Base-by-base conservation (phyloP, 2,329 filamentous ascomycete species). In the Fusarium floridanum region DNA sequence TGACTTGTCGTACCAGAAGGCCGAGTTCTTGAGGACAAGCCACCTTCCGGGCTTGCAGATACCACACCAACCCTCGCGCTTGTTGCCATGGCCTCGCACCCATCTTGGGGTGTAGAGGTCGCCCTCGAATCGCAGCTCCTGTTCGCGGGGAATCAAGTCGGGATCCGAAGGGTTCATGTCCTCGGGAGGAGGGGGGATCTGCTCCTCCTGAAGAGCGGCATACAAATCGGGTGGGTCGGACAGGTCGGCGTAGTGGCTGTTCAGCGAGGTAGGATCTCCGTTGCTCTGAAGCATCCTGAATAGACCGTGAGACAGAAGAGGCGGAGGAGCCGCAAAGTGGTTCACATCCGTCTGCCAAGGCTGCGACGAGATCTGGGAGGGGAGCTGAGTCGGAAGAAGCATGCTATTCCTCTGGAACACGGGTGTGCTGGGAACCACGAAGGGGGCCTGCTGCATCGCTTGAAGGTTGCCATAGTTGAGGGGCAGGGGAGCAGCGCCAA, bases 1-100 rank as follows among this genome's bases (percentile, higher is more conserved):
- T 67, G 92, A 94, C 86, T 97, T 96, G 85, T 97, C 94, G 82
- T 97, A 97, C 94, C 95, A 97, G 82, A 94, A 97, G 8, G 94
- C 94, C 65, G 93, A 95, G 84, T 97, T 97, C 86, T 97, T 97
- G 68, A 97, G 86, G 17, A 95, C 94, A 64, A 96, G 89, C 95
- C 95, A 97, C 60, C 94, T 88, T 4, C 94, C 94, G 3, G 94
- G 93, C 81, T 95, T 95, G 86, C 94, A 97, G 76, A 96, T 93
- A 24, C 94, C 94, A 78, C 94, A 97, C 94, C 94, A 97, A 5
- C 94, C 94, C 82, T 96, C 94, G 48, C 94, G 92, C 86, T 95
- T 95, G 84, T 95, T 95, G 29, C 94, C 94, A 72, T 96, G 93
- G 24, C 94, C 94, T 39, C 94, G 92, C 22, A 97, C 93, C 93